Conservation (phyloP, 495 filamentous ascomycete genomes). For the Aspergillus kassunensis region DNA sequence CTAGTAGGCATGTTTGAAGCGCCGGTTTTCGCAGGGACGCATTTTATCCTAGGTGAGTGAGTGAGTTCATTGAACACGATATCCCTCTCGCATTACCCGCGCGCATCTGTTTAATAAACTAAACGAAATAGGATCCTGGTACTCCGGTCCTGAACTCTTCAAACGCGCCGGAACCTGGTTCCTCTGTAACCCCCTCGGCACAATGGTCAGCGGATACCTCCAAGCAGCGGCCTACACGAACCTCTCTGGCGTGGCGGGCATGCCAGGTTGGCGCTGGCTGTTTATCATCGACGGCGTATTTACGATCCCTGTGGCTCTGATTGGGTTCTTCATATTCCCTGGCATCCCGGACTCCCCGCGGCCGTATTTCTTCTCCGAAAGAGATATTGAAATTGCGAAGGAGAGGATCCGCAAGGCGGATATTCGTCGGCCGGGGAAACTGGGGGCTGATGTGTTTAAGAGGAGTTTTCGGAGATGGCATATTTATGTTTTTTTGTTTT, state of each 20-base stretch:
- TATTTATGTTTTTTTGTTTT: conserved; percentile 44
- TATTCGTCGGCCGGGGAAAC: conserved; percentile 32
- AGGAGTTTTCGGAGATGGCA: conserved; percentile 42
- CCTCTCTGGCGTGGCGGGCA: conserved; percentile 38
- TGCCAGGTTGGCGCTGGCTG: conserved; percentile 48
- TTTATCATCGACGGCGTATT: conserved; percentile 50
- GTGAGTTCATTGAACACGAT: too few relatives aligned
- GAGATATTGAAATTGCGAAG: conserved; percentile 36
- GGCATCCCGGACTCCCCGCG: conserved; percentile 44
- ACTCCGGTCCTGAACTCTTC: conserved; percentile 37
- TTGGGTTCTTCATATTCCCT: conserved; percentile 44
- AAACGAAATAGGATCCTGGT: conserved; percentile 29
- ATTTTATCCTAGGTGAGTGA: conserved; percentile 35
- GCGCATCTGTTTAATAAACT: too few relatives aligned
- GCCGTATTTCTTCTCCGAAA: conserved; percentile 37
- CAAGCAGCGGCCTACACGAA: conserved; percentile 47
- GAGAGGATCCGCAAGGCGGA: conserved; percentile 24
- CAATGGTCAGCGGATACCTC: conserved; percentile 39
- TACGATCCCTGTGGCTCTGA: conserved; percentile 43
- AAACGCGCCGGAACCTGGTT: conserved; percentile 37
- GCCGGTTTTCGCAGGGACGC: conserved; percentile 41
- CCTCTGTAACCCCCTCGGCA: conserved; percentile 32
- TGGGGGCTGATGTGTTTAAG: conserved; percentile 39
- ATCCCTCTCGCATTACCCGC: too few relatives aligned
- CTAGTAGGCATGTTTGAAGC: conserved; percentile 46